Conservation (phyloP, 441 rosid genomes). For the Gossypium davidsonii region DNA sequence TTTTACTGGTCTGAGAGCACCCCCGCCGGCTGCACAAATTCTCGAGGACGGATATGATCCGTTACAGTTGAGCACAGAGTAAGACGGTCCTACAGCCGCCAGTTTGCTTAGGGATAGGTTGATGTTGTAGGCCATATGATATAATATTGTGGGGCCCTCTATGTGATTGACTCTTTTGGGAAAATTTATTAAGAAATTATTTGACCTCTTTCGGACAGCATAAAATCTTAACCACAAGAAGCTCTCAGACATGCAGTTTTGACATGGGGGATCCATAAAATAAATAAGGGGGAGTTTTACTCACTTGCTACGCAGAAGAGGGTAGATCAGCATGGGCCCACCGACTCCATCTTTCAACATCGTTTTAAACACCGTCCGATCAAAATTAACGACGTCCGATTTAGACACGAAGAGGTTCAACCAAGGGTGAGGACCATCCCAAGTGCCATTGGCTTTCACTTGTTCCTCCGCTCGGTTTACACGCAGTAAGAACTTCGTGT, state of each 20-base stretch:
- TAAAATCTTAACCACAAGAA: not conserved
- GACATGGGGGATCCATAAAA: conserved; percentile 1
- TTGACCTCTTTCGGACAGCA: conserved; percentile 2
- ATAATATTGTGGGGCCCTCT: not conserved
- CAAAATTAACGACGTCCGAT: conserved; percentile 48
- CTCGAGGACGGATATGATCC: not conserved
- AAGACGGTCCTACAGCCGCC: not conserved
- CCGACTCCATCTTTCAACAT: conserved; percentile 63
- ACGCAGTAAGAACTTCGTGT: conserved; percentile 64
- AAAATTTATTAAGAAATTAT: not conserved
- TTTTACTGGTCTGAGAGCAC: not conserved
- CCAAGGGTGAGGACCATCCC: conserved; percentile 97
- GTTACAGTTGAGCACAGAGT: not conserved
- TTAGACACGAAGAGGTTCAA: conserved; percentile 69
- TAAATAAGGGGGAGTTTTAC: not conserved
- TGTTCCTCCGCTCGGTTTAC: conserved; percentile 56
- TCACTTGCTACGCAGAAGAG: conserved; percentile 77
- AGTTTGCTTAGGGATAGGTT: not conserved
- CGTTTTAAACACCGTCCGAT: conserved; percentile 57
- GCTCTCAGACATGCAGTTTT: conserved; percentile 17
- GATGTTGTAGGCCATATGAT: not conserved
- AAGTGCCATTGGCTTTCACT: conserved; percentile 53
- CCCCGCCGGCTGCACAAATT: not conserved
- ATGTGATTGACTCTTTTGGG: not conserved
- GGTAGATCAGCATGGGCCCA: conserved; percentile 89